phyloP scores from a whole-genome alignment of 441 rosid species.

The Gossypium schwendimanii region DNA sequence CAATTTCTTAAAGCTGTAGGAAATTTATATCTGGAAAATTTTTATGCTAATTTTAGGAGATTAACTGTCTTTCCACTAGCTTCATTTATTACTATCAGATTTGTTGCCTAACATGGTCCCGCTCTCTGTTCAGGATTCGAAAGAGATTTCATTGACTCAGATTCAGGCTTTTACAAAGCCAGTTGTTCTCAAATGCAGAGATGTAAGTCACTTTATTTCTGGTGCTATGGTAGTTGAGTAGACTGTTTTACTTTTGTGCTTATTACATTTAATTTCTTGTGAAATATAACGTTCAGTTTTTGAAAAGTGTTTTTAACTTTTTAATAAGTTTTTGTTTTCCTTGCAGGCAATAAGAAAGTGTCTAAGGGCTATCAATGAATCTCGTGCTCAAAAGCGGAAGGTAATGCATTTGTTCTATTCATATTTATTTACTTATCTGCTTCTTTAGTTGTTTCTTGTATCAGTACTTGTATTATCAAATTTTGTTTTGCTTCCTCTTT shows the following conservation, averaged over 20 bases:
- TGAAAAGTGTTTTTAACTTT: not conserved
- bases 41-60: not conserved
- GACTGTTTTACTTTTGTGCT: not conserved
- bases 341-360: slow-evolving; percentile 80
- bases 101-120: slow-evolving; percentile 16
- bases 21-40: not conserved
- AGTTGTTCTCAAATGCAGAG: slow-evolving; percentile 70
- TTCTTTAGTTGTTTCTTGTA: not conserved
- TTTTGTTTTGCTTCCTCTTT: not conserved
- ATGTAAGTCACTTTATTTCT: slow-evolving; percentile 45
- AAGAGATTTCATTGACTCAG: slow-evolving; percentile 66
- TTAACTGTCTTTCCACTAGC: not conserved
- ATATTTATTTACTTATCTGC: not conserved
- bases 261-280: not conserved
- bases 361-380: slow-evolving; percentile 87
- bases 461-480: not conserved
- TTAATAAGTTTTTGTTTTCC: slow-evolving; percentile 13
- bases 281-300: not conserved
- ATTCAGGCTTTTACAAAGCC: slow-evolving; percentile 58
- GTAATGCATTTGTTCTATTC: slow-evolving; percentile 24
- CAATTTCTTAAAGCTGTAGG: not conserved
- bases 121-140: slow-evolving; percentile 58
- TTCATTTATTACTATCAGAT: not conserved
- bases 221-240: slow-evolving; percentile 13
- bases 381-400: slow-evolving; percentile 98